Percentiles rank a stretch among this genome's conserved stretches.
phyloP scores from a whole-genome alignment of 805 yeast genomes.

The Cyberlindnera mississippiensis region DNA sequence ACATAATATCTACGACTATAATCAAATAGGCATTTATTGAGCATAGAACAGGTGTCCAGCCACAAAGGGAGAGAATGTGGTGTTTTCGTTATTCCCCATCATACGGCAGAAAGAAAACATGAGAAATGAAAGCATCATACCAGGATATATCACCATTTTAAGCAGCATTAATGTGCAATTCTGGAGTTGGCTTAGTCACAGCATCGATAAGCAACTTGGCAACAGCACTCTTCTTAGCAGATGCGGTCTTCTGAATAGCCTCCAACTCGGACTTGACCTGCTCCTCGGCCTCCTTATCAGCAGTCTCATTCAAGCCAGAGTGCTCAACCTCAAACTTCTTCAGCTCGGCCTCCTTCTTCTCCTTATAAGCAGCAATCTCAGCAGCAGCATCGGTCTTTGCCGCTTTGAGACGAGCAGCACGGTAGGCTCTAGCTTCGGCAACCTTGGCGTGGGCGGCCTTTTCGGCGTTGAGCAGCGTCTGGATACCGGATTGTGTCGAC shows the following conservation, averaged over 20 bases:
- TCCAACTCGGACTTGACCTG: conserved; percentile 68
- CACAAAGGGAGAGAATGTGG: too few relatives aligned
- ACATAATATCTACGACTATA: too few relatives aligned
- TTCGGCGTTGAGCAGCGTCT: conserved; percentile 59
- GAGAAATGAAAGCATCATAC: not conserved
- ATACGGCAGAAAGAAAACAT: too few relatives aligned
- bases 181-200: conserved; percentile 74
- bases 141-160: not conserved
- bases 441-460: conserved; percentile 97
- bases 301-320: conserved; percentile 68
- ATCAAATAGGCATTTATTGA: too few relatives aligned
- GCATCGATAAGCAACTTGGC: conserved; percentile 76
- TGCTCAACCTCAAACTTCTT: conserved; percentile 66
- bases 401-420: conserved; percentile 84
- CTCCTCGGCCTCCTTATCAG: conserved; percentile 75
- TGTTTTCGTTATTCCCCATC: too few relatives aligned
- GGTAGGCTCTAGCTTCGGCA: conserved; percentile 85
- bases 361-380: conserved; percentile 84
- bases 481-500: conserved; percentile 26
- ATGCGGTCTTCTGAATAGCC: conserved; percentile 61
- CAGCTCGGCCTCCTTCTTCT: conserved; percentile 79
- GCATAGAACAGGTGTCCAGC: too few relatives aligned
- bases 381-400: conserved; percentile 90
- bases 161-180: conserved; percentile 73
- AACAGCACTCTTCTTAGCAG: conserved; percentile 60